Percentiles rank a stretch among this genome's conserved stretches.
Conservation (phyloP, 106 monocot genomes). For the Dactylorhiza incarnata region DNA sequence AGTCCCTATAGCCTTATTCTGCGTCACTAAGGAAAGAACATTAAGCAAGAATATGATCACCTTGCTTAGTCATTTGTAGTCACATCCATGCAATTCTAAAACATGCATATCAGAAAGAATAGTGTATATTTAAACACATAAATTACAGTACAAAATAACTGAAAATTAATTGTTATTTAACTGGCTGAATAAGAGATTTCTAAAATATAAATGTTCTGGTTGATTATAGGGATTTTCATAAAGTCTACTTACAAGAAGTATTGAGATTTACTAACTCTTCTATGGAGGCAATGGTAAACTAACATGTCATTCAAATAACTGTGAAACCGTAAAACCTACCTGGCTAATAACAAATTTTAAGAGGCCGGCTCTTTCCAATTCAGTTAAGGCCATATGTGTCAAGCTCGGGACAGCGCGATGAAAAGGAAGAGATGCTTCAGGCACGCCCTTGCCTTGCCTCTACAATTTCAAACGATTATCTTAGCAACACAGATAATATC, state of each 20-base stretch:
- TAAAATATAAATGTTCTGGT: neutral
- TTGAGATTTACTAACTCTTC: neutral
- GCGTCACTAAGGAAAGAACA: neutral
- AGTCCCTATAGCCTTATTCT: too few relatives aligned
- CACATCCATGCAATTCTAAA: neutral
- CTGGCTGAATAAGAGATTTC: neutral
- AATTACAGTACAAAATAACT: neutral
- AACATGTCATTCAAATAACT: neutral
- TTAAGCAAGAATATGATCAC: neutral
- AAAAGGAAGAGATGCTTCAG: conserved; percentile 92
- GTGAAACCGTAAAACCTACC: conserved; percentile 28
- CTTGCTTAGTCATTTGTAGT: neutral
- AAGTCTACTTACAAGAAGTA: neutral
- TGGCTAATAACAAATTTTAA: conserved; percentile 96
- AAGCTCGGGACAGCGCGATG: conserved; percentile 84
- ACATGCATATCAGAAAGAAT: neutral
- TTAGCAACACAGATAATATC: conserved; percentile 4
- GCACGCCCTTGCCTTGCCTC: conserved; percentile 71
- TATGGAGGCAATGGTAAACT: neutral
- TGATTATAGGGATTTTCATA: neutral
- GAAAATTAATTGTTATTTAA: neutral
- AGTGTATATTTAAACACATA: neutral
- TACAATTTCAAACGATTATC: conserved; percentile 21
- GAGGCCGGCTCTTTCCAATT: conserved; percentile 83
- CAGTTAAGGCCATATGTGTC: conserved; percentile 98